phyloP scores from a whole-genome alignment of 768 basidiomycete genomes.

The Mycena olivaceomarginata region DNA sequence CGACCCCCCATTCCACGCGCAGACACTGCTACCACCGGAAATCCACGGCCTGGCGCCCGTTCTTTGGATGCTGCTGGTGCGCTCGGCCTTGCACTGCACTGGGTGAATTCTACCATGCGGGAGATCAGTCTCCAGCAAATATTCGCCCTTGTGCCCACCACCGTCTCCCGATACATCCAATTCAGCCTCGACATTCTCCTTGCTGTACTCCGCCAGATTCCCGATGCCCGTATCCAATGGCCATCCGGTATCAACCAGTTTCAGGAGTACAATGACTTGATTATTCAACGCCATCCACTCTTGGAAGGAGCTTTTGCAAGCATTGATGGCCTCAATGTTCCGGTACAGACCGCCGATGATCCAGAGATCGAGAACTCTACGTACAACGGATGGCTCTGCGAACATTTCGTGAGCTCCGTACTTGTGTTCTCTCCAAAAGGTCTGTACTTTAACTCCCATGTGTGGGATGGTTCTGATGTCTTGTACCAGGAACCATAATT shows the following conservation, averaged over 20 bases:
- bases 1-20: background rate
- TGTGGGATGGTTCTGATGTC: background rate
- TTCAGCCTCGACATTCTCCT: background rate
- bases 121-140: no score
- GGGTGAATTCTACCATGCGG: background rate
- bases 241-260: background rate
- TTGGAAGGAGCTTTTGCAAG: background rate
- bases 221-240: background rate
- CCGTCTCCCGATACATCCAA: no score
- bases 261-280: no score
- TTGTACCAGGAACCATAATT: background rate
- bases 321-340: background rate
- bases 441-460: background rate
- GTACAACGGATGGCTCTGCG: no score
- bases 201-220: background rate
- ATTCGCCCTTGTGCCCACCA: no score
- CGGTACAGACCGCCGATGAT: no score
- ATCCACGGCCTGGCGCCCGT: background rate
- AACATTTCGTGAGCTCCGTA: no score
- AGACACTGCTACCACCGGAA: background rate
- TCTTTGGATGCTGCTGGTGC: no score
- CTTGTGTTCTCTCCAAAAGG: background rate
- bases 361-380: no score
- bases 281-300: no score
- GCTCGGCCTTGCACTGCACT: no score